These are phyloP conservation scores for Talaromyces borbonicus DNA, from an alignment of 495 filamentous ascomycete genomes.

Conservation along the genomic window DNA sequence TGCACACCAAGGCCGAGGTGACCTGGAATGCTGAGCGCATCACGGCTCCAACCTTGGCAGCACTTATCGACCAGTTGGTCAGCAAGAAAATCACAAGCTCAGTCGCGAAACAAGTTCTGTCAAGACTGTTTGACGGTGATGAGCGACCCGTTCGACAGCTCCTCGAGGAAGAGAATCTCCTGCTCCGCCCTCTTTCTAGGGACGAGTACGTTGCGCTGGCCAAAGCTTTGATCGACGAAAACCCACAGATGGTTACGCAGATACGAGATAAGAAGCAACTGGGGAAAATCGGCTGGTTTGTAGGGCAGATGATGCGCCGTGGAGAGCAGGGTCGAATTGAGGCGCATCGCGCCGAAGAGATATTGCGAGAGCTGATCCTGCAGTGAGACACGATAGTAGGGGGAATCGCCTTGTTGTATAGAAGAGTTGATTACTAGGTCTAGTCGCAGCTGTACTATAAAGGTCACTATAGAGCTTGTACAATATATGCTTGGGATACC, in stretches of 20 bases:
- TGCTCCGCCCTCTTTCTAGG: constrained; percentile 46
- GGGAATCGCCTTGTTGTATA: neutral
- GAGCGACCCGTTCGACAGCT: constrained; percentile 44
- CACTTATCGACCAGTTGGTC: constrained; percentile 55
- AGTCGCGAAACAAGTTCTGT: constrained; percentile 65
- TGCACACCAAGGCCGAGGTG: constrained; percentile 45
- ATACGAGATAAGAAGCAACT: constrained; percentile 55
- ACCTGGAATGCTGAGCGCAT: constrained; percentile 48
- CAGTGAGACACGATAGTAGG: neutral
- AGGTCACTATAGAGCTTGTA: too few relatives aligned
- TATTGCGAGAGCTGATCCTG: constrained; percentile 49
- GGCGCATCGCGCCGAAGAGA: constrained; percentile 57
- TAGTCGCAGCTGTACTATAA: too few relatives aligned
- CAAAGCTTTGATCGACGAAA: constrained; percentile 32
- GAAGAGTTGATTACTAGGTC: too few relatives aligned
- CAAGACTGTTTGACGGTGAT: constrained; percentile 46
- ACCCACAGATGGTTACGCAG: constrained; percentile 53
- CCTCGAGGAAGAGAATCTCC: constrained; percentile 56
- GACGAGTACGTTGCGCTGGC: constrained; percentile 39
- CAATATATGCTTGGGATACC: too few relatives aligned
- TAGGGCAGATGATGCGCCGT: constrained; percentile 81
- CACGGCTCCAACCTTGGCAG: constrained; percentile 48
- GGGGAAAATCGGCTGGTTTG: constrained; percentile 76
- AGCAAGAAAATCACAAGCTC: constrained; percentile 61
- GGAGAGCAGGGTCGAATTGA: constrained; percentile 71